phyloP scores from a whole-genome alignment of 2,329 filamentous ascomycete genomes.

The Talaromyces amestolkiae region DNA sequence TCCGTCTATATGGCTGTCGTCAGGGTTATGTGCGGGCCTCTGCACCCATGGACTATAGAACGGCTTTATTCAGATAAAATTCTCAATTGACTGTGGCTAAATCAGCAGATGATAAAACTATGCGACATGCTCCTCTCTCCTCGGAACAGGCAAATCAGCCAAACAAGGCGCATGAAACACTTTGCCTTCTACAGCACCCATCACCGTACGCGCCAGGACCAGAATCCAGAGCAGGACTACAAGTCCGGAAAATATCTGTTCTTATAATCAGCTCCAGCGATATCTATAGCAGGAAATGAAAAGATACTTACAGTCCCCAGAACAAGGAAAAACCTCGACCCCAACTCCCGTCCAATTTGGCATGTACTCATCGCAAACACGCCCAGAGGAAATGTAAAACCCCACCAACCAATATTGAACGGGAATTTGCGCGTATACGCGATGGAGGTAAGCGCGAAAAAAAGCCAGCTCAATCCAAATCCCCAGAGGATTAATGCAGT shows the following conservation, averaged over 20 bases:
- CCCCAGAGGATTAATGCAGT: conserved; percentile 40
- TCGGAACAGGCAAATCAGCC: conserved; percentile 31
- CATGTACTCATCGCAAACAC: conserved; percentile 52
- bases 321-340: conserved; percentile 56
- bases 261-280: not conserved
- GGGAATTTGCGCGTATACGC: conserved; percentile 45
- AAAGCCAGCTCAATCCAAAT: conserved; percentile 42
- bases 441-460: conserved; percentile 40
- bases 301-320: conserved; percentile 46
- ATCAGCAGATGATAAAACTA: not conserved
- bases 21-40: not conserved
- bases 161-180: conserved; percentile 58
- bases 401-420: conserved; percentile 65
- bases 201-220: conserved; percentile 50
- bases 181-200: conserved; percentile 48
- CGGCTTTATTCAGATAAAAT: not conserved
- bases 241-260: conserved; percentile 44
- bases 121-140: not conserved
- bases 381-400: conserved; percentile 59
- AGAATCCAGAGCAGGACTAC: conserved; percentile 58
- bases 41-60: not conserved
- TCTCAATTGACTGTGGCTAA: not conserved
- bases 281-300: no score
- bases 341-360: conserved; percentile 50
- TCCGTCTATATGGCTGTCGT: not conserved